Evolutionary conservation across 768 basidiomycete genomes (phyloP).

Genomic region (Rhodotorula babjevae): DNA sequence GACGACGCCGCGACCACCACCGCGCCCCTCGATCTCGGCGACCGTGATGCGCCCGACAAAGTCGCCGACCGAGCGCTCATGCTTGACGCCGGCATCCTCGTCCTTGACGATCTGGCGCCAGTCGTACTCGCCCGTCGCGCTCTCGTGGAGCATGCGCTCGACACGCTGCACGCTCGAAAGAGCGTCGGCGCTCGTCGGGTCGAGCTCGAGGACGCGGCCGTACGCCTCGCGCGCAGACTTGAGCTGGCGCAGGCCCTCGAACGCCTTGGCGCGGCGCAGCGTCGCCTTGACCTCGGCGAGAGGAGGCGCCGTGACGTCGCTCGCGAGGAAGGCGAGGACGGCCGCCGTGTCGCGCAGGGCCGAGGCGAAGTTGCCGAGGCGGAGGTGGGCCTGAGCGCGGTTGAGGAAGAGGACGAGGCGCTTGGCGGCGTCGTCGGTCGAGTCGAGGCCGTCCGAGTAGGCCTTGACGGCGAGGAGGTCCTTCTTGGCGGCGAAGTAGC

Average conservation of each 20-base stretch:
- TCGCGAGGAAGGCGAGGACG: background rate
- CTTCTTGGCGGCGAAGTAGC: slow-evolving; percentile 37
- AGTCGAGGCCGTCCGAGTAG: slow-evolving; percentile 36
- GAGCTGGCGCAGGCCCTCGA: slow-evolving; percentile 1
- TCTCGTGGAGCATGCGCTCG: background rate
- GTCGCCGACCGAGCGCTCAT: background rate
- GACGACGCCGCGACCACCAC: slow-evolving; percentile 19
- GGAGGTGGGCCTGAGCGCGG: slow-evolving; percentile 22
- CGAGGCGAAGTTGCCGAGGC: slow-evolving; percentile 5
- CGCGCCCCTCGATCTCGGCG: background rate
- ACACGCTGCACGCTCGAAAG: background rate
- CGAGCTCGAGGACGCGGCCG: background rate
- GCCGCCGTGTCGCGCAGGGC: slow-evolving; percentile 9
- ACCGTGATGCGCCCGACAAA: slow-evolving; percentile 16
- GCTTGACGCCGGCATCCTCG: too few species aligned
- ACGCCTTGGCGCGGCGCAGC: slow-evolving; percentile 1
- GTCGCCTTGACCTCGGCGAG: slow-evolving; percentile 67
- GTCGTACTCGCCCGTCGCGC: slow-evolving; percentile 13
- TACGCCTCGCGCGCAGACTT: background rate
- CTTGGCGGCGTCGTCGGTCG: background rate
- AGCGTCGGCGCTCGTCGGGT: background rate
- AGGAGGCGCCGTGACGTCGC: background rate
- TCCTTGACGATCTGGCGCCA: background rate
- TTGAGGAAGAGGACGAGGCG: slow-evolving; percentile 20
- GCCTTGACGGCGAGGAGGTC: slow-evolving; percentile 44